Percentiles rank a stretch among this genome's conserved stretches.
phyloP scores from a whole-genome alignment of 192 early-diverging fungal genomes.

The Lobosporangium transversale region DNA sequence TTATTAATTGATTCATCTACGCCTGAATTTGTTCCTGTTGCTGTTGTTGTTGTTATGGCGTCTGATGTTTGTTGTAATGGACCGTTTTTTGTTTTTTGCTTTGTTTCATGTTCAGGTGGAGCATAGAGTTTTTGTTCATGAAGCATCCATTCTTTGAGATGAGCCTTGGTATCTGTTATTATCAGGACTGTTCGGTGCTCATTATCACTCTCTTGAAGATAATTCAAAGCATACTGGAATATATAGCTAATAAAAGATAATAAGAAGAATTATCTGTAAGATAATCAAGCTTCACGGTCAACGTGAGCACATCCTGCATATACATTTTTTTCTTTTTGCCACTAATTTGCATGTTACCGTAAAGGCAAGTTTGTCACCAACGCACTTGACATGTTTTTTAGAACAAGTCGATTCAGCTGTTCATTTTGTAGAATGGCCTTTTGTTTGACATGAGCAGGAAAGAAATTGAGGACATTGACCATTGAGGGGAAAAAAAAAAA shows the following conservation, averaged over 20 bases:
- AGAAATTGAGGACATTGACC: slow-evolving; percentile 27
- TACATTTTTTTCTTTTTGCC: too few species aligned
- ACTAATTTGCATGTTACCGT: too few species aligned
- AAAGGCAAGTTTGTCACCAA: slow-evolving; percentile 22
- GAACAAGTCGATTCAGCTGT: background rate
- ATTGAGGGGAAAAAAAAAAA: background rate
- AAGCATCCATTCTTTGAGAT: slow-evolving; percentile 6
- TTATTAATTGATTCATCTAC: background rate
- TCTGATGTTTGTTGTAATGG: background rate
- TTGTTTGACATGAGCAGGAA: slow-evolving; percentile 4
- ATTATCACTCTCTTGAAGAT: slow-evolving; percentile 1
- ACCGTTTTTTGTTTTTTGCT: background rate
- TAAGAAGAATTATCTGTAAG: background rate
- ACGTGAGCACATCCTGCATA: too few species aligned
- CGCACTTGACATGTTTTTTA: background rate
- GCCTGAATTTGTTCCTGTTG: background rate
- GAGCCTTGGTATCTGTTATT: slow-evolving; percentile 2
- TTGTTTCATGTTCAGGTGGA: background rate
- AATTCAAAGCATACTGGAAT: slow-evolving; percentile 30
- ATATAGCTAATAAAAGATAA: slow-evolving; percentile 16
- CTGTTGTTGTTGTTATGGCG: background rate
- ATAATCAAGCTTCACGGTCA: too few species aligned
- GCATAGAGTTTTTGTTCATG: slow-evolving; percentile 9
- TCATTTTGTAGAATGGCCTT: background rate
- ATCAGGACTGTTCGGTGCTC: slow-evolving; percentile 14